Conservation (phyloP, 345 rosid genomes). For the Populus davidiana region DNA sequence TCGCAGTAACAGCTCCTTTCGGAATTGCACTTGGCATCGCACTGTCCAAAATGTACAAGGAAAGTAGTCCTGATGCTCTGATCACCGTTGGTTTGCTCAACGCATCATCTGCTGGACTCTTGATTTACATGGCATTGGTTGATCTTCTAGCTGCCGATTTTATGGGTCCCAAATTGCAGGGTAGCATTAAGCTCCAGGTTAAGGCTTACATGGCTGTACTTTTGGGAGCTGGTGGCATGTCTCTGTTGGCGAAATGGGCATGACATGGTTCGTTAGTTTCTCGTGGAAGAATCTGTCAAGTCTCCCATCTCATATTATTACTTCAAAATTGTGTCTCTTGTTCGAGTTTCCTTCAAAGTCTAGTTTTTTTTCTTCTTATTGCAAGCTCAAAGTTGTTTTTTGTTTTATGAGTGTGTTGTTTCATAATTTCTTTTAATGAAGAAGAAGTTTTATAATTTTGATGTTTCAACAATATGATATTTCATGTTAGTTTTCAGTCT, state of each 20-base stretch:
- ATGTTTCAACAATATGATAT: too few relatives aligned
- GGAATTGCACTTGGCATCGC: conserved; percentile 65
- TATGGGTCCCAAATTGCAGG: conserved; percentile 47
- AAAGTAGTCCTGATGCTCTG: conserved; percentile 49
- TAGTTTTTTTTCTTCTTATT: too few relatives aligned
- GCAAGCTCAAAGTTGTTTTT: too few relatives aligned
- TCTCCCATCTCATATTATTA: background rate
- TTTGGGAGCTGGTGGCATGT: conserved; percentile 57
- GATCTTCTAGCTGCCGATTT: conserved; percentile 68
- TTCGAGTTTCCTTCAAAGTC: background rate
- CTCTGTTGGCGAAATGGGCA: conserved; percentile 61
- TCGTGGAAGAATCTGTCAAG: background rate
- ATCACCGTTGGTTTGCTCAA: conserved; percentile 56
- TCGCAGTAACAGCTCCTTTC: conserved; percentile 55
- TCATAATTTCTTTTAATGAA: too few relatives aligned
- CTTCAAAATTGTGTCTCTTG: background rate
- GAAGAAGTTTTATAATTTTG: background rate
- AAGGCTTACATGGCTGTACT: conserved; percentile 39
- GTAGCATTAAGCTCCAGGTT: conserved; percentile 36
- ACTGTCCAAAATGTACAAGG: conserved; percentile 37
- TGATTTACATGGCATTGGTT: conserved; percentile 70
- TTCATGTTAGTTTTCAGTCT: too few relatives aligned
- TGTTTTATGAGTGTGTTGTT: too few relatives aligned
- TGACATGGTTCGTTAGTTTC: conserved; percentile 14
- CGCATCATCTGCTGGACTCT: conserved; percentile 60